Evolutionary conservation across 768 basidiomycete species (phyloP), one percentile per base, ranked within the genome.

Genomic region (Cantharellus cinnabarinus): DNA sequence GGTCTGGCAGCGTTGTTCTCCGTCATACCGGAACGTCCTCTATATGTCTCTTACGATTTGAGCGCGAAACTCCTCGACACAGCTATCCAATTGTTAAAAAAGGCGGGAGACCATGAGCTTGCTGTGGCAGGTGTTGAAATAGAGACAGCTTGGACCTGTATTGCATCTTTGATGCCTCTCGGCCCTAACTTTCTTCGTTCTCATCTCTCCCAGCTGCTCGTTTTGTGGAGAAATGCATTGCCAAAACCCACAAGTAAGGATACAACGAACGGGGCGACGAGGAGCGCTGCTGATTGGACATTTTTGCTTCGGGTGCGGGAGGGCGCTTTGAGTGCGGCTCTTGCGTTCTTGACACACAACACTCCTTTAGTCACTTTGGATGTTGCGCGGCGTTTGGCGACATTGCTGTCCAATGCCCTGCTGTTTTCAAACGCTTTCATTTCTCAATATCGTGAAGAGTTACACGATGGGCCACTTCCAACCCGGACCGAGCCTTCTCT

Each of bases 231-330:
- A 40, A 99, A 99, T 64, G 91, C 94, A 1, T 75, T 99, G 0
- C 91, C 95, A 1, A 99, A 98, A 69, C 84, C 89, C 0, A 91
- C 89, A 0, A 84, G 77, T 65, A 95, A 95, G 68, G 94, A 98
- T 65, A 73, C 80, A 0, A 70, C 74, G 0, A 71, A 71, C 10
- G 76, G 74, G 14, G 75, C 76, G 3, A 80, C 80, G 15, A 74
- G 91, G 39, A 79, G 81, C 37, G 73, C 78, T 29, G 72, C 77
- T 0, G 95, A 98, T 65, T 97, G 91, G 90, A 76, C 78, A 42
- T 99, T 97, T 71, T 74, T 99, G 2, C 74, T 98, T 4, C 82
- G 88, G 61, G 86, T 98, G 20, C 77, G 94, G 34, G 93, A 95
- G 70, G 83, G 82, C 63, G 89, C 94, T 0, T 74, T 98, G 15